A percentile compares a stretch with the other conserved stretches of the same genome.
phyloP scores from a whole-genome alignment of 306 rosid species.

The Cyamopsis tetragonoloba region DNA sequence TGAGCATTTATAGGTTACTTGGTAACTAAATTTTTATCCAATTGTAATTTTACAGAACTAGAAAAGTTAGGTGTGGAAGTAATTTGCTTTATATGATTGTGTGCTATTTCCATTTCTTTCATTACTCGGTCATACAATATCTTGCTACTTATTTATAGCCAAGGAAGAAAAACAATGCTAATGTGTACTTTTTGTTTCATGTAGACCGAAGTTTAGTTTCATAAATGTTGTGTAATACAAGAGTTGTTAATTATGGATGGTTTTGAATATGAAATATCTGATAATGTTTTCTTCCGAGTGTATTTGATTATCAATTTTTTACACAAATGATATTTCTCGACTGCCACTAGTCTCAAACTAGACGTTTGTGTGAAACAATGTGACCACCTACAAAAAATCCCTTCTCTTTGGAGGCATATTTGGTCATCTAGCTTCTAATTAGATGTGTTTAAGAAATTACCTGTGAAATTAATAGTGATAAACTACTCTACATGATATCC shows the following conservation, averaged over 20 bases:
- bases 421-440: conserved; percentile 1
- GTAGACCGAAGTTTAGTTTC: background rate
- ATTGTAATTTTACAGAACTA: background rate
- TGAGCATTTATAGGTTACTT: background rate
- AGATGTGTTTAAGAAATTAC: conserved; percentile 15
- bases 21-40: background rate
- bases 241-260: background rate
- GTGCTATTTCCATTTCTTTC: background rate
- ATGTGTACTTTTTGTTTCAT: background rate
- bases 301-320: background rate
- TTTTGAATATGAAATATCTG: background rate
- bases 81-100: background rate
- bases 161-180: background rate
- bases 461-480: background rate
- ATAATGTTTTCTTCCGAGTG: background rate
- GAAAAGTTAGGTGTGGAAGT: background rate
- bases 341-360: background rate
- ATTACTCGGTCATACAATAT: background rate
- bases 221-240: background rate
- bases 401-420: background rate
- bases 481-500: background rate
- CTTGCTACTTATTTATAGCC: background rate
- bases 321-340: background rate
- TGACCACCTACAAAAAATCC: background rate
- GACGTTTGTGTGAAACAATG: background rate